Conservation (phyloP, 805 yeast genomes). For the Kodamaea fukazawae region DNA sequence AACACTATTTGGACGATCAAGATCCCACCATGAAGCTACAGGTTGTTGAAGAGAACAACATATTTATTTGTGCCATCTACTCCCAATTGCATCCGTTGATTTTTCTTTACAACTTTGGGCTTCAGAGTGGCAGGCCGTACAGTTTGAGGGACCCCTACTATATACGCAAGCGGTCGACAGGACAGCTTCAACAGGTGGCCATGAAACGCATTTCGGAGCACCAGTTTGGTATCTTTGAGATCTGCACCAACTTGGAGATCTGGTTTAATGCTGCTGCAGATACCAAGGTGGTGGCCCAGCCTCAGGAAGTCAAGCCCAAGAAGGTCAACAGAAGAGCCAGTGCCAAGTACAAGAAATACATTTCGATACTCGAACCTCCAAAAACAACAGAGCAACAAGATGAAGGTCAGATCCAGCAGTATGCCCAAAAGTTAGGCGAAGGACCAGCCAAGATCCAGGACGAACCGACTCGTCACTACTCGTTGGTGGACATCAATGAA, state of each 20-base stretch:
- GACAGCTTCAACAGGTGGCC: slow-evolving; percentile 15
- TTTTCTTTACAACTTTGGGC: slow-evolving; percentile 33
- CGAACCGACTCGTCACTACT: slow-evolving; percentile 4
- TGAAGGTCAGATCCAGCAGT: slow-evolving; percentile 11
- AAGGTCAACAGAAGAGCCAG: not conserved
- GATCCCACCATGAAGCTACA: slow-evolving; percentile 49
- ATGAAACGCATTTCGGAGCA: slow-evolving; percentile 5
- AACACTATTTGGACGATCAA: slow-evolving; percentile 54
- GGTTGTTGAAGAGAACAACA: slow-evolving; percentile 21
- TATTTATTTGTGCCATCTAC: slow-evolving; percentile 24
- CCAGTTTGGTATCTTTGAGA: slow-evolving; percentile 17
- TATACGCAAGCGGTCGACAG: slow-evolving; percentile 12
- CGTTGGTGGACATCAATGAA: slow-evolving; percentile 14
- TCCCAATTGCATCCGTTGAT: slow-evolving; percentile 31
- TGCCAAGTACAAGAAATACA: not conserved
- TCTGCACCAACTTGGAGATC: slow-evolving; percentile 16
- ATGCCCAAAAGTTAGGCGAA: slow-evolving; percentile 15
- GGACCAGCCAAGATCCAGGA: slow-evolving; percentile 7
- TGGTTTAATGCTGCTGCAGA: slow-evolving; percentile 11
- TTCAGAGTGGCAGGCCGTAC: slow-evolving; percentile 31
- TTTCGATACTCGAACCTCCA: not conserved
- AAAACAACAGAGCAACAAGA: slow-evolving; percentile 1
- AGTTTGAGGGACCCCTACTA: slow-evolving; percentile 38
- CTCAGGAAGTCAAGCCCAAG: not conserved
- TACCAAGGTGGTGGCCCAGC: not conserved